These are phyloP conservation scores for Polytrichum commune DNA, from an alignment of 225 moss, liverwort and hornwort species.

Conservation along the genomic window DNA sequence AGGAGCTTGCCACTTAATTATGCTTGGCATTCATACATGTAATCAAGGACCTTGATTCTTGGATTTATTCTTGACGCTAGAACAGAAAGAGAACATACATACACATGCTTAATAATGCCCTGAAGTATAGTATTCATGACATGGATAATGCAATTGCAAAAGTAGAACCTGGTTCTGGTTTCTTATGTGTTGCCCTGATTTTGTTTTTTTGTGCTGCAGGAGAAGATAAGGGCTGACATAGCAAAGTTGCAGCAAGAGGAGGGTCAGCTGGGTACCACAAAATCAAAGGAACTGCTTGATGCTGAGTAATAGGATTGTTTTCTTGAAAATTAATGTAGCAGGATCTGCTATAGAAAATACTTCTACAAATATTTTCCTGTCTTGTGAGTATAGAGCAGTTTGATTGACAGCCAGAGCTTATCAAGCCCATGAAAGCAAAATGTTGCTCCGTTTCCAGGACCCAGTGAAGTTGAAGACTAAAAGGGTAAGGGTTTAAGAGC, in stretches of 20 bases:
- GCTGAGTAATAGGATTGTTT: slow-evolving; percentile 11
- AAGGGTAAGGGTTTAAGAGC: slow-evolving; percentile 39
- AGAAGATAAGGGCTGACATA: slow-evolving; percentile 81
- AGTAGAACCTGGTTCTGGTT: too few relatives aligned
- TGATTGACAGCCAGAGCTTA: slow-evolving; percentile 13
- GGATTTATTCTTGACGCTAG: too few relatives aligned
- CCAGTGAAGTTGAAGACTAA: slow-evolving; percentile 85
- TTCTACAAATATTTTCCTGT: too few relatives aligned
- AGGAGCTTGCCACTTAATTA: too few relatives aligned
- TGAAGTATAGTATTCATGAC: too few relatives aligned
- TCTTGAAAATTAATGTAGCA: not conserved
- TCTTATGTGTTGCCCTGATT: not conserved
- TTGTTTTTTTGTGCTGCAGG: slow-evolving; percentile 39
- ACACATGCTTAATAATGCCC: too few relatives aligned
- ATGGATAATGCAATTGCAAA: too few relatives aligned
- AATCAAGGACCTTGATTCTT: too few relatives aligned
- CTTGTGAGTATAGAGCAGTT: not conserved
- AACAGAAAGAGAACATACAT: too few relatives aligned
- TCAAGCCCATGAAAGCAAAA: slow-evolving; percentile 61
- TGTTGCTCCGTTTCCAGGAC: slow-evolving; percentile 94
- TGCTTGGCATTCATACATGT: too few relatives aligned
- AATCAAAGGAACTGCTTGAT: slow-evolving; percentile 35
- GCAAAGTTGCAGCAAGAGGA: slow-evolving; percentile 66
- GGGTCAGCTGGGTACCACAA: slow-evolving; percentile 28
- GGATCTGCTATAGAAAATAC: too few relatives aligned